Percentiles rank a stretch among this genome's conserved stretches.
Evolutionary conservation across 2,329 filamentous ascomycete genomes (phyloP).

Genomic region (Pseudogymnoascus sp.): DNA sequence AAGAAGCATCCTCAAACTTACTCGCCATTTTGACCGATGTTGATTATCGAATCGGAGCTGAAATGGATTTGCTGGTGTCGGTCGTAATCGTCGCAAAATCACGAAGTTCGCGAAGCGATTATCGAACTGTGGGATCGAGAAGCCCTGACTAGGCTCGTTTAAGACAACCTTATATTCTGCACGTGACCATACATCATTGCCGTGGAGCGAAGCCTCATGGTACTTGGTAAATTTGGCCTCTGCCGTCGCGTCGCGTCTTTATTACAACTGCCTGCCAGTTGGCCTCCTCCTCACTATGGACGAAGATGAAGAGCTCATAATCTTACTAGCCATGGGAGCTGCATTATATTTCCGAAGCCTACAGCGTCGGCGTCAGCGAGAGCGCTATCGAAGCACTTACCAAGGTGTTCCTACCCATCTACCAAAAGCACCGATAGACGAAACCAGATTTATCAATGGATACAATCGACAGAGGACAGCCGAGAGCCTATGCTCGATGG

Average conservation of each 20-base stretch:
- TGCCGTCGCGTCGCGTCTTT: not conserved
- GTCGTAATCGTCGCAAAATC: conserved; percentile 9
- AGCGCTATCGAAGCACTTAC: not conserved
- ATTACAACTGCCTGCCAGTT: not conserved
- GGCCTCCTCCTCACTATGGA: not conserved
- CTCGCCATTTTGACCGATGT: conserved; percentile 57
- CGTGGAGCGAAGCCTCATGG: not conserved
- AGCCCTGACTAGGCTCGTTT: conserved; percentile 9
- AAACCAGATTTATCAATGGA: not conserved
- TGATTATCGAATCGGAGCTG: conserved; percentile 9
- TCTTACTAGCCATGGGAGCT: not conserved
- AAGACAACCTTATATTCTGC: conserved; percentile 5
- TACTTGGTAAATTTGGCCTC: not conserved
- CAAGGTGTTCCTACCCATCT: not conserved
- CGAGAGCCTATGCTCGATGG: too few species aligned
- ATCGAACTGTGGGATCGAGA: conserved; percentile 9
- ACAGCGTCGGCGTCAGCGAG: not conserved
- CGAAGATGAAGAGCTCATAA: not conserved
- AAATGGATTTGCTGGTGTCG: conserved; percentile 9
- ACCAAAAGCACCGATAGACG: not conserved
- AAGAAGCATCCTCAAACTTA: conserved; percentile 38
- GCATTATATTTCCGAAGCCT: not conserved
- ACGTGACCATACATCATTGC: not conserved
- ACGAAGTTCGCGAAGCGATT: conserved; percentile 9
- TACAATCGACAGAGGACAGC: not conserved